Base-by-base conservation (phyloP, 345 rosid species). In the Turritis glabra region DNA sequence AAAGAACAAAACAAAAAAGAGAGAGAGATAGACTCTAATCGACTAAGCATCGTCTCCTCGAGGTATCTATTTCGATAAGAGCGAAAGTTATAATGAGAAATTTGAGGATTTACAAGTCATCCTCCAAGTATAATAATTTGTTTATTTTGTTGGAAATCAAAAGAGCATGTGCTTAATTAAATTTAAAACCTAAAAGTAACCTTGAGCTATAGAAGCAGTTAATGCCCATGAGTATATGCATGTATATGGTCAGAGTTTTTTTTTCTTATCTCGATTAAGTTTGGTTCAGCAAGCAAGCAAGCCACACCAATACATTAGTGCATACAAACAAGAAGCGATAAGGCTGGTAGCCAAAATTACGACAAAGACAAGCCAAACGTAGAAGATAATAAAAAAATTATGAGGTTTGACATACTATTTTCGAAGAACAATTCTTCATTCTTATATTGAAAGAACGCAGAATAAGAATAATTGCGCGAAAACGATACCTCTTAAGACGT, bases 41-140 rank as follows among this genome's bases (percentile, higher is more conserved):
- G 72, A 57, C 59, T 25, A 32, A 25, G 35, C 65, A 73, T 73
- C 0, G 26, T 30, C 38, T 64, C 43, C 47, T 64, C 64, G 8
- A 64, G n/a, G 15, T 44, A 64, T 46, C 13, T 43, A 64, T 52
- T n/a, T n/a, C 19, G 21, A 38, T 12, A 13, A 69, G 73, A 69
- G 46, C 14, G 21, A 23, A 71, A 51, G 41, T 44, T 29, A 13
- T n/a, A 43, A 17, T 21, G 19, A 29, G 62, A 51, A 35, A 32
- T 38, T 11, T 26, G 60, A 71, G 47, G 21, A 47, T 48, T 48
- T 48, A 32, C 27, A 43, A 0, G 21, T 12, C 19, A 22, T 43
- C 15, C 41, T 5, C 43, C 56, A 43, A 44, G 17, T 29, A 30
- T 30, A 21, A 13, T 30, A 9, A 22, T 57, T 44, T 70, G 33